phyloP scores from a whole-genome alignment of 2,329 filamentous ascomycete species.

The Microdochium trichocladiopsis region DNA sequence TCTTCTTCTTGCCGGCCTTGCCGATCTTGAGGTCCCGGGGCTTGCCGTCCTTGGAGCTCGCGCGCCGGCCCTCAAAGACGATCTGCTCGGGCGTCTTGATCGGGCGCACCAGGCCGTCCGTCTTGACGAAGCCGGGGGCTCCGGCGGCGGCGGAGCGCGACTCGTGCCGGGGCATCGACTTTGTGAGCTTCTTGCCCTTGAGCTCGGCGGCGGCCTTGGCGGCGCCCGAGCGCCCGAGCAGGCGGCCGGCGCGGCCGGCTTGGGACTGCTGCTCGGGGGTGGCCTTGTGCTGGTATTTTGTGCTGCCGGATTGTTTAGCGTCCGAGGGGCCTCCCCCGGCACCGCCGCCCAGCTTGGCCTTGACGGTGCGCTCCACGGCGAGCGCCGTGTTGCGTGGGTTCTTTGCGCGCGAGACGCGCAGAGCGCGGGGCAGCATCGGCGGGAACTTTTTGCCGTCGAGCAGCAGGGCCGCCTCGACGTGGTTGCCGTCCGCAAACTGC shows the following conservation, averaged over 20 bases:
- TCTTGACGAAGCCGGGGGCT: conserved; percentile 3
- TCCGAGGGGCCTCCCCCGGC: conserved; percentile 13
- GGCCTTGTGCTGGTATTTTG: conserved; percentile 61
- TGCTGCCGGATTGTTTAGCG: conserved; percentile 29
- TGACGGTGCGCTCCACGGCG: conserved; percentile 41
- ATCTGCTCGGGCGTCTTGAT: conserved; percentile 60
- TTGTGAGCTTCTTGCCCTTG: conserved; percentile 11
- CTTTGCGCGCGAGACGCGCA: conserved; percentile 84
- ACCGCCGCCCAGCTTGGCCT: conserved; percentile 23
- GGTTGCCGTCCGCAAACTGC: conserved; percentile 83
- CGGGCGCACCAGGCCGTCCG: conserved; percentile 4
- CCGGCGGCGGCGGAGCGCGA: not conserved
- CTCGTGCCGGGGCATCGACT: conserved; percentile 6
- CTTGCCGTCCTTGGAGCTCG: conserved; percentile 58
- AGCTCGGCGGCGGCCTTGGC: conserved; percentile 27
- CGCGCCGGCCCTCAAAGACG: conserved; percentile 76
- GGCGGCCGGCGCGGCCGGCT: conserved; percentile 65
- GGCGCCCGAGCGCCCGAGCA: conserved; percentile 65
- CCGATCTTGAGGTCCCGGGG: conserved; percentile 54
- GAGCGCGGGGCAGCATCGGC: conserved; percentile 80
- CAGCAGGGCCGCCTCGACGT: conserved; percentile 84
- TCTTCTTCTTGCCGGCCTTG: conserved; percentile 45
- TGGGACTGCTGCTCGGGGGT: conserved; percentile 63
- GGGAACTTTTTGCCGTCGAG: conserved; percentile 89
- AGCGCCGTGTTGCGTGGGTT: conserved; percentile 55